These are phyloP conservation scores for Diaporthe citri DNA, from an alignment of 2,329 filamentous ascomycete genomes.

Conservation along the genomic window DNA sequence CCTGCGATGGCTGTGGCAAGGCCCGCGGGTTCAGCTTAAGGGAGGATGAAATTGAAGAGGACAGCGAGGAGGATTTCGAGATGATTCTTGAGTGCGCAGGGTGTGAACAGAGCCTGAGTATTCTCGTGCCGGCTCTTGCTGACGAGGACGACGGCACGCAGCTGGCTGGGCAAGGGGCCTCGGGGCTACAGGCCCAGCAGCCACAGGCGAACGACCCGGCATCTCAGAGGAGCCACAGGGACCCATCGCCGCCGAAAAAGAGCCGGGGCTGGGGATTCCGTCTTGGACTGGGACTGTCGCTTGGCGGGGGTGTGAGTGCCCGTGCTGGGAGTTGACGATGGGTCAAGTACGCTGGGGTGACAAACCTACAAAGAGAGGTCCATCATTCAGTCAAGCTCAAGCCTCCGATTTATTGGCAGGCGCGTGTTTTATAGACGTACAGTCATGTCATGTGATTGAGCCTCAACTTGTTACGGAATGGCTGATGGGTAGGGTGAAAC, in stretches of 20 bases:
- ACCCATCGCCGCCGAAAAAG: conserved; percentile 24
- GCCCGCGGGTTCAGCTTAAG: conserved; percentile 43
- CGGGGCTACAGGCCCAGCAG: neutral
- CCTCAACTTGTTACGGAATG: neutral
- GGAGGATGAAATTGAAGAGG: conserved; percentile 40
- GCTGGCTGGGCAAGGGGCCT: neutral
- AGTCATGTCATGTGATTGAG: neutral
- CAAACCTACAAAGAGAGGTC: no score
- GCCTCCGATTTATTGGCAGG: neutral
- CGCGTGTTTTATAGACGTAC: neutral
- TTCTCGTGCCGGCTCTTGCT: conserved; percentile 22
- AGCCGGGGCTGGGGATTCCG: conserved; percentile 26
- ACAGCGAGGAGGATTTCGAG: conserved; percentile 35
- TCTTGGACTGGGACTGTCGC: conserved; percentile 27
- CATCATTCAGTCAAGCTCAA: neutral
- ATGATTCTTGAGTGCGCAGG: conserved; percentile 4
- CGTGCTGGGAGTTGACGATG: conserved; percentile 20
- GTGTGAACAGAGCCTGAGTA: conserved; percentile 6
- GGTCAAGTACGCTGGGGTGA: neutral
- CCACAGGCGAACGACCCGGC: neutral
- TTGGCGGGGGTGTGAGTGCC: conserved; percentile 27
- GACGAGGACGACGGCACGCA: conserved; percentile 3
- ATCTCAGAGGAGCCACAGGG: neutral
- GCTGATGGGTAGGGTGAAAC: neutral
- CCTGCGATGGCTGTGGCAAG: conserved; percentile 56